Percentiles rank a stretch among this genome's conserved stretches.
Evolutionary conservation across 2,329 filamentous ascomycete genomes (phyloP).

Genomic region (Fusarium concolor): DNA sequence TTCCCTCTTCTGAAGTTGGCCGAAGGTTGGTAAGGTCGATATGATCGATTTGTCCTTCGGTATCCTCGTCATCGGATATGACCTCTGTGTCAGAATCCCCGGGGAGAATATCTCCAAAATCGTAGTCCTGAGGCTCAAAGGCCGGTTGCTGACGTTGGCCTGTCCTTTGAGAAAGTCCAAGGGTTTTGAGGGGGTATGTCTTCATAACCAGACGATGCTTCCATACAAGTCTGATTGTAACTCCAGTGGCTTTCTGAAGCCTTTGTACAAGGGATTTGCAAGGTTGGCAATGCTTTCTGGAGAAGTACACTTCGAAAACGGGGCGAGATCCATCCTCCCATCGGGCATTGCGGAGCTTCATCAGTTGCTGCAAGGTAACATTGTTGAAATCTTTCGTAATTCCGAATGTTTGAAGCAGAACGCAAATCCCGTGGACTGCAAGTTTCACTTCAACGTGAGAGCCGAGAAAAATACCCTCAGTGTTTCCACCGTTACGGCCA

Average conservation of each 20-base stretch:
- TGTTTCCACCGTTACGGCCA: not conserved
- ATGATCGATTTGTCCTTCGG: conserved; percentile 6
- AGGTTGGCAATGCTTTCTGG: conserved; percentile 48
- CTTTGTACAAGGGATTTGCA: conserved; percentile 45
- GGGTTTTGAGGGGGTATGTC: conserved; percentile 35
- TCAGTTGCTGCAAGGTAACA: conserved; percentile 39
- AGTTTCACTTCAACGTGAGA: conserved; percentile 57
- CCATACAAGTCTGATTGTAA: conserved; percentile 46
- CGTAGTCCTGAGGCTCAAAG: conserved; percentile 37
- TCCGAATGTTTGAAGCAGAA: conserved; percentile 44
- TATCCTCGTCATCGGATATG: conserved; percentile 19
- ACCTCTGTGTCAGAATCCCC: conserved; percentile 31
- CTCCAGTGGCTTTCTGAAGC: conserved; percentile 46
- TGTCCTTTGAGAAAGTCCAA: not conserved
- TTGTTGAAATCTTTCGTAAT: conserved; percentile 41
- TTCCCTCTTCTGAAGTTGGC: conserved; percentile 21
- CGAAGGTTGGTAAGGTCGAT: conserved; percentile 38
- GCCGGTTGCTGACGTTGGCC: not conserved
- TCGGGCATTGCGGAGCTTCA: conserved; percentile 30
- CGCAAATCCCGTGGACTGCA: conserved; percentile 48
- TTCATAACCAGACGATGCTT: conserved; percentile 45
- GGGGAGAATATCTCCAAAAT: conserved; percentile 37
- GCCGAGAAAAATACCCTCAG: conserved; percentile 47
- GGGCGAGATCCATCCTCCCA: conserved; percentile 48
- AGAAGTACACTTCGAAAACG: conserved; percentile 52